These are phyloP conservation scores for Ganoderma multipileum DNA, from an alignment of 1,284 basidiomycete species.

Conservation along the genomic window DNA sequence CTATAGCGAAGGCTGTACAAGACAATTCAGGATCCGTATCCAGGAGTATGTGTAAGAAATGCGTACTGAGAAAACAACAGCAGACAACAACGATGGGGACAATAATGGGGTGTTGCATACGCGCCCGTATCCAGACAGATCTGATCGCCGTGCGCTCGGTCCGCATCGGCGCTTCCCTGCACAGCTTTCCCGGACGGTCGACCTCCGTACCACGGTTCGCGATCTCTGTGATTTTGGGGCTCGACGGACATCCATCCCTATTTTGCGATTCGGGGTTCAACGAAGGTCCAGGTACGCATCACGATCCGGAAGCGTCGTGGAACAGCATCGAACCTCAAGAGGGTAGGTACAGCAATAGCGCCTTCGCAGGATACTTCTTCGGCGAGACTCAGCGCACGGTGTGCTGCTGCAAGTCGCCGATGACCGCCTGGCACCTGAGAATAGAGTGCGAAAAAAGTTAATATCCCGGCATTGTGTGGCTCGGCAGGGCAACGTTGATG, in stretches of 20 bases:
- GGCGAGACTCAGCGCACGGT: neutral
- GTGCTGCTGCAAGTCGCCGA: neutral
- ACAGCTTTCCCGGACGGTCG: conserved; percentile 6
- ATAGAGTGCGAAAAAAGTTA: neutral
- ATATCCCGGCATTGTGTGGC: neutral
- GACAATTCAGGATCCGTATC: conserved; percentile 6
- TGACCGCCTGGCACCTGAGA: neutral
- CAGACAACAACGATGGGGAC: conserved; percentile 6
- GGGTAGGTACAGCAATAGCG: neutral
- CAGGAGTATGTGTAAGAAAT: conserved; percentile 15
- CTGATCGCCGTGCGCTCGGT: conserved; percentile 9
- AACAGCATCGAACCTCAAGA: neutral
- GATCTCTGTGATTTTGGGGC: conserved; percentile 17
- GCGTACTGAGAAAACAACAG: conserved; percentile 4
- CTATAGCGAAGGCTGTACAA: conserved; percentile 1
- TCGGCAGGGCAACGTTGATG: neutral
- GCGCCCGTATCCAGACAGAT: conserved; percentile 3
- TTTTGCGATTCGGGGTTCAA: conserved; percentile 9
- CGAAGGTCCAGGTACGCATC: conserved; percentile 6
- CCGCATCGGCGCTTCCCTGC: conserved; percentile 10
- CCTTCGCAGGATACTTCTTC: neutral
- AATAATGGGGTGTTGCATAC: conserved; percentile 11
- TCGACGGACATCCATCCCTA: neutral
- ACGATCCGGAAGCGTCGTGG: conserved; percentile 2
- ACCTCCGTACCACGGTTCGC: conserved; percentile 8